Evolutionary conservation across 2,329 filamentous ascomycete species (phyloP), one percentile per base, ranked within the genome.

Genomic region (Calonectria pauciramosa): DNA sequence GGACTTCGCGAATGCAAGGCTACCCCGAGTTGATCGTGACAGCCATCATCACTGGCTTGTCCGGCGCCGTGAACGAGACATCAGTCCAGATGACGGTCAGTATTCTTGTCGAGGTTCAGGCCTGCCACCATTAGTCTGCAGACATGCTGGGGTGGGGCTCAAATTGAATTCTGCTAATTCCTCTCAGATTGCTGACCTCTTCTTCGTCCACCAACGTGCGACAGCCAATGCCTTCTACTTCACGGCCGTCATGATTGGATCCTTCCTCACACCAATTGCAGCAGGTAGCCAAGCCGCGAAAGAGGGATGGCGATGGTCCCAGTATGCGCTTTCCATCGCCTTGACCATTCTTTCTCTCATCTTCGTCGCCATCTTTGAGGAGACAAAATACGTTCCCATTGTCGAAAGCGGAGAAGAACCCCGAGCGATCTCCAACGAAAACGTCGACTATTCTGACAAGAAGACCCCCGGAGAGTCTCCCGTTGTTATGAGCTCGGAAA

Each of bases 21-120:
- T 66, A 75, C 30, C 26, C 73, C 3, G 80, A 84, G 49, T 30
- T 84, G n/a, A 80, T 80, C 16, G 6, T 79, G 2, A 81, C 77
- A 4, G 79, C 80, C 30, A 23, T 83, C 0, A 71, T 84, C 0
- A 81, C 82, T 10, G 85, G 86, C 0, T 68, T 87, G 20, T 83
- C 84, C 1, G 85, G 84, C 5, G 83, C 85, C 3, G 83, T 84
- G 1, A 86, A 86, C n/a, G 85, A 87, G 56, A 83, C 84, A 1
- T 82, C 84, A 18, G 82, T 82, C 0, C 84, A 86, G 56, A 86
- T 87, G 76, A 87, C 84, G 0, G 82, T 83, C 9, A 74, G 77
- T 70, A 11, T 51, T 49, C 11, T 2, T 34, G 7, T 28, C 0
- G n/a, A n/a, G n/a, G n/a, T n/a, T n/a, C n/a, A n/a, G n/a, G n/a